phyloP scores from a whole-genome alignment of 73 alveolate genomes.

The Paramecium sexaurelia region DNA sequence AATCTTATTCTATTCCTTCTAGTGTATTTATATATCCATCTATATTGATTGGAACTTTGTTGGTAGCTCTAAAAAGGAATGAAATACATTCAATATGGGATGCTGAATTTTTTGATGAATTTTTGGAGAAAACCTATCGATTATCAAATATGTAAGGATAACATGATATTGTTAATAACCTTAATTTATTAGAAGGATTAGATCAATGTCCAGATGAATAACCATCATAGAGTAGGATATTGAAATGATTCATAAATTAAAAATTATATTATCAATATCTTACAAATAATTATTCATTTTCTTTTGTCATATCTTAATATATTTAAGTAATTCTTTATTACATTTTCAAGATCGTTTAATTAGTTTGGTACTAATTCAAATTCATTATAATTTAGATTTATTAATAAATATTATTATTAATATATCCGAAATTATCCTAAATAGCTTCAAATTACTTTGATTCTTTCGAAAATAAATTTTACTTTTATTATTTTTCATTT shows the following conservation, averaged over 20 bases:
- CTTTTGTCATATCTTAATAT: background rate
- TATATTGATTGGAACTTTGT: background rate
- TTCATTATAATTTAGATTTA: background rate
- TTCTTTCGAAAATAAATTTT: background rate
- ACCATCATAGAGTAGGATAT: background rate
- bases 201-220: constrained; percentile 11
- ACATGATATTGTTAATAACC: background rate
- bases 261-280: background rate
- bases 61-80: constrained; percentile 22
- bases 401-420: background rate
- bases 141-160: background rate
- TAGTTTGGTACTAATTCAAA: background rate
- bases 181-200: constrained; percentile 5
- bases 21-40: background rate
- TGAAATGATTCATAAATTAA: background rate
- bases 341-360: background rate
- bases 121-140: background rate
- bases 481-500: background rate
- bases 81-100: constrained; percentile 25
- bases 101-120: constrained; percentile 33
- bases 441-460: background rate
- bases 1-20: background rate
- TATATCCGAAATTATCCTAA: background rate
- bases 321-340: background rate
- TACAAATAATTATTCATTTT: background rate